phyloP scores from a whole-genome alignment of 345 rosid genomes.

The Balakata baccata region DNA sequence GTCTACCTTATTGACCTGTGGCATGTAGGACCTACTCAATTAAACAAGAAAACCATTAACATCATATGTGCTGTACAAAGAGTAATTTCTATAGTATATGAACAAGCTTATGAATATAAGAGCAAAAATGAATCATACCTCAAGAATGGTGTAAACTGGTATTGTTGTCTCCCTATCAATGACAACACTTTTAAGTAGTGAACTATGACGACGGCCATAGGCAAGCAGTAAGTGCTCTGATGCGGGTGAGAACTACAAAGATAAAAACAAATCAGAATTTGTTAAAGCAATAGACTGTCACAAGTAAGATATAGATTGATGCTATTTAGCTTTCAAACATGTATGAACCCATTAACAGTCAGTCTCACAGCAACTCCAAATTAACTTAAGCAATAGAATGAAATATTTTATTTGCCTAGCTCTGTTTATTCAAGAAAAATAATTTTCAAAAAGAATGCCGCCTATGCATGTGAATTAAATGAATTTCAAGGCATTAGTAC shows the following conservation, averaged over 20 bases:
- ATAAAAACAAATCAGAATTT: not conserved
- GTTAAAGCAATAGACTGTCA: not conserved
- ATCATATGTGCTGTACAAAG: not conserved
- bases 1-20: not conserved
- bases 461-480: not conserved
- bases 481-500: not conserved
- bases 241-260: conserved; percentile 84
- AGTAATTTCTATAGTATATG: not conserved
- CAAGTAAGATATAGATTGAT: too few species aligned
- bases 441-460: not conserved
- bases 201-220: conserved; percentile 88
- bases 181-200: conserved; percentile 78
- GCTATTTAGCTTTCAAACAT: not conserved
- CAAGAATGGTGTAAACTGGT: conserved; percentile 82
- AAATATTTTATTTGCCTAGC: not conserved
- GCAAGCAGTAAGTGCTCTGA: conserved; percentile 92
- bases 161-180: conserved; percentile 74
- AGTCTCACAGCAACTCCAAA: not conserved
- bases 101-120: not conserved
- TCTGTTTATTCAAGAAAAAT: not conserved
- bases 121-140: conserved; percentile 40
- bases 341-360: not conserved
- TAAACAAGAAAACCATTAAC: not conserved
- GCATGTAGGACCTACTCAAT: not conserved
- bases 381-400: not conserved